Base-by-base conservation (phyloP, 805 yeast species). In the Candida qinlingensis region DNA sequence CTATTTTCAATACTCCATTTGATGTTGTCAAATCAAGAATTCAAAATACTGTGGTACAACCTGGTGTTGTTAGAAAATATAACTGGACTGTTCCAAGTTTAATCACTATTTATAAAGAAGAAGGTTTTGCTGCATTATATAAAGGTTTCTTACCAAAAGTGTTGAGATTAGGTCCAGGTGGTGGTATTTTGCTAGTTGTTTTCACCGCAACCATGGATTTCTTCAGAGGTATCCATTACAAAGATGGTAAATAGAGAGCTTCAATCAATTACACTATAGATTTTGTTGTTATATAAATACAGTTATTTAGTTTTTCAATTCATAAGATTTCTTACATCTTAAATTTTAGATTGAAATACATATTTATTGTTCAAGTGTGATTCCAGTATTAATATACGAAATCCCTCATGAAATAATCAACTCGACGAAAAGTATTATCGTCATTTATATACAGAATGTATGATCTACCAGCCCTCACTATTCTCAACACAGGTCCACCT, bases 131-230 rank as follows among this genome's bases (percentile, higher is more conserved):
- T 43, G 97, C 98, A 7, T 77, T 94, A 50, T 92, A 91, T 71
- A 92, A 91, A 73, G 99, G 99, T 38, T 92, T 94, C 79, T 66
- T 91, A 55, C 99, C 99, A 58, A 94, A 94, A 76, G 97, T 94
- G 10, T 76, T 94, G 64, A 84, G 99, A 79, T 77, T 94, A 57
- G 99, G 98, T 42, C 99, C 99, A 52, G 99, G 99, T 64, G 99
- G 99, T 68, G 99, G 99, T 75, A 90, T 94, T 58, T 74, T 94
- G 63, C 77, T 94, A 66, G 98, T 94, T 43, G 99, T 94, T n/a
- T 94, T 90, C 77, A 89, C 97, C 40, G 76, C 89, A 27, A 82
- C 91, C 55, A 90, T 91, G 95, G 97, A 91, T 66, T 88, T 89
- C 74, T 94, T 94, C 77, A 80, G 91, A 73, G 43, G 50, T 6